Evolutionary conservation across 1,139 yeast genomes (phyloP).

Genomic region (Pichia sp.): DNA sequence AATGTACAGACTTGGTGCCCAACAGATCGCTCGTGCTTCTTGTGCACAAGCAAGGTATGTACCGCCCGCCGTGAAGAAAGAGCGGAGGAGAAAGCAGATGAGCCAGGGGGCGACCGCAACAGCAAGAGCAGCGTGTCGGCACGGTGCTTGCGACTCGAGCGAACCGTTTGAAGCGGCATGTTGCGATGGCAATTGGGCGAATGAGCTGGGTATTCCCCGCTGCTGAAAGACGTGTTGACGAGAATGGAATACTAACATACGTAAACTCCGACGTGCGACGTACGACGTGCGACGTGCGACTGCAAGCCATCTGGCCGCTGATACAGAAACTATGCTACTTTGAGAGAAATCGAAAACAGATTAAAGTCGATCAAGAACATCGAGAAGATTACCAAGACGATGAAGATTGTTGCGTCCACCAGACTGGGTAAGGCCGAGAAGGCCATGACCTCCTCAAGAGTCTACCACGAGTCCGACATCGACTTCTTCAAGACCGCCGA

Average conservation of each 20-base stretch:
- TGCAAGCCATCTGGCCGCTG: background rate
- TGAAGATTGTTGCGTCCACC: slow-evolving; percentile 98
- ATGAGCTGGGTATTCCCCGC: background rate
- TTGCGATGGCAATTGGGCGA: background rate
- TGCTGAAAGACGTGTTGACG: background rate
- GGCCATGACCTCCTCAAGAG: slow-evolving; percentile 87
- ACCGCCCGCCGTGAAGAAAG: background rate
- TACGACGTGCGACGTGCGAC: background rate
- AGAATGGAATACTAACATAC: background rate
- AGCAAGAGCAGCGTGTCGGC: background rate
- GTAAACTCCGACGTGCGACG: background rate
- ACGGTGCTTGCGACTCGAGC: background rate
- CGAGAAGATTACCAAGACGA: slow-evolving; percentile 98
- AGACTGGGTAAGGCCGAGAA: slow-evolving; percentile 94
- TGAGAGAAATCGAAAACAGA: slow-evolving; percentile 98
- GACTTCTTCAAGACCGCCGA: slow-evolving; percentile 82
- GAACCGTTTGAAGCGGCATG: background rate
- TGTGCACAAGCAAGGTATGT: slow-evolving; percentile 29
- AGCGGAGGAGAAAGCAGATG: background rate
- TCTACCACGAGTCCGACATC: slow-evolving; percentile 73
- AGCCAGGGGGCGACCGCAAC: background rate
- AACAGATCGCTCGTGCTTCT: slow-evolving; percentile 56
- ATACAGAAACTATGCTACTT: slow-evolving; percentile 87
- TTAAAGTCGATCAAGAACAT: slow-evolving; percentile 97
- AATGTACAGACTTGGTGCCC: slow-evolving; percentile 66